phyloP scores from a whole-genome alignment of 306 rosid species.

The Ceratonia siliqua region DNA sequence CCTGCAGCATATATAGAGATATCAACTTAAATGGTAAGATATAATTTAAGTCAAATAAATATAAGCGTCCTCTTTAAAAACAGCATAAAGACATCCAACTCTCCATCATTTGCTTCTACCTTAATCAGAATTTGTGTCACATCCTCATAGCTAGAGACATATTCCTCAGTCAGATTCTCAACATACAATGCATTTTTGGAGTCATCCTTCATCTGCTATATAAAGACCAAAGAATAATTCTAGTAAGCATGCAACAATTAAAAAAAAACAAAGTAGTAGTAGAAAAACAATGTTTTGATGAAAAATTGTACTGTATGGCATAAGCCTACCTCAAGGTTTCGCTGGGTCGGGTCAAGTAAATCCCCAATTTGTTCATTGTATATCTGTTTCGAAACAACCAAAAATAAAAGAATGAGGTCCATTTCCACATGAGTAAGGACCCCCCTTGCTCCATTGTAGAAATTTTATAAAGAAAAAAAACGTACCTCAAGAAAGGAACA shows the following conservation, averaged over 20 bases:
- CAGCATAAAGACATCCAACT: conserved; percentile 20
- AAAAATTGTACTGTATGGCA: conserved; percentile 8
- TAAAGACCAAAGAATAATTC: conserved; percentile 27
- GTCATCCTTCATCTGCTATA: conserved; percentile 76
- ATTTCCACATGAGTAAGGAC: not conserved
- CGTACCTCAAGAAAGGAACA: conserved; percentile 91
- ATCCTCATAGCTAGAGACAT: conserved; percentile 81
- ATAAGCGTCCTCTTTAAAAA: conserved; percentile 5
- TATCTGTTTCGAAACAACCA: conserved; percentile 34
- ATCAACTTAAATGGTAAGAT: conserved; percentile 22
- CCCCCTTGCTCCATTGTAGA: not conserved
- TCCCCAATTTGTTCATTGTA: conserved; percentile 40
- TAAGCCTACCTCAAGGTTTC: conserved; percentile 74
- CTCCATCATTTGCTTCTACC: conserved; percentile 45
- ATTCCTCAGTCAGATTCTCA: conserved; percentile 92
- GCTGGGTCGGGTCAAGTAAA: conserved; percentile 51
- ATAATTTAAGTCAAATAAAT: not conserved
- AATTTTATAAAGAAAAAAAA: conserved; percentile 12
- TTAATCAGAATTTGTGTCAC: conserved; percentile 79
- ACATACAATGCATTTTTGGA: conserved; percentile 59
- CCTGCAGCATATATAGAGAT: conserved; percentile 54
- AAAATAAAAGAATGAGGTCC: not conserved
- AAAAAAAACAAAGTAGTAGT: not conserved
- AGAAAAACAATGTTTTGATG: conserved; percentile 6
- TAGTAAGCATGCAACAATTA: conserved; percentile 4